Percentiles rank a stretch among this genome's conserved stretches.
These are phyloP conservation scores for Chaetomium globosum DNA, from an alignment of 2,329 filamentous ascomycete genomes.

Conservation along the genomic window DNA sequence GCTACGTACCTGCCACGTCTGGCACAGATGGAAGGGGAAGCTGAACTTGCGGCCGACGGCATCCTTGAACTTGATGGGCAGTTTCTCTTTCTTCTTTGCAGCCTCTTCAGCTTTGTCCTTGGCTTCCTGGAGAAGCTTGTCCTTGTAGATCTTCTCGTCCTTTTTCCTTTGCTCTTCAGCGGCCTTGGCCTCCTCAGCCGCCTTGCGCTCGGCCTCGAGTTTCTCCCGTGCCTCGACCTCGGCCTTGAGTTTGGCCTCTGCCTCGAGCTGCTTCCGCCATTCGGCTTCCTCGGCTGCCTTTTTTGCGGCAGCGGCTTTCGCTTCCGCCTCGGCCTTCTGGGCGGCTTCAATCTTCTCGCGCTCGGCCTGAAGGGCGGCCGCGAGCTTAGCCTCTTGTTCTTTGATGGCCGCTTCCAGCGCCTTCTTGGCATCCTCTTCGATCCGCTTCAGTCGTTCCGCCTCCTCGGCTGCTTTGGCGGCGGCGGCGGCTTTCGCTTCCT, in stretches of 20 bases:
- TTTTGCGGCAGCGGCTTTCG: conserved; percentile 44
- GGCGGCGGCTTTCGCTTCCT: conserved; percentile 52
- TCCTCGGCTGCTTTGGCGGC: conserved; percentile 53
- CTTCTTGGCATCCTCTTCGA: conserved; percentile 44
- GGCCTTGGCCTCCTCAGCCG: conserved; percentile 49
- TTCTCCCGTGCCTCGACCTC: conserved; percentile 52
- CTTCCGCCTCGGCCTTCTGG: conserved; percentile 46
- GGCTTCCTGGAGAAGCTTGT: conserved; percentile 51
- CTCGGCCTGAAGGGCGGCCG: conserved; percentile 45
- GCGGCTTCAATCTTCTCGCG: conserved; percentile 42
- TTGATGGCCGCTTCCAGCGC: conserved; percentile 43
- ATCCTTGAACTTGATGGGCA: conserved; percentile 87
- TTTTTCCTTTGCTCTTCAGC: conserved; percentile 58
- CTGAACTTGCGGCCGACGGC: conserved; percentile 88
- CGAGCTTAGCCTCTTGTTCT: conserved; percentile 43
- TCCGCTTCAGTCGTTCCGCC: conserved; percentile 43
- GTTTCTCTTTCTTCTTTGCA: conserved; percentile 60
- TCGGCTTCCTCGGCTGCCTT: conserved; percentile 47
- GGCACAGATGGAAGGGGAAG: conserved; percentile 84
- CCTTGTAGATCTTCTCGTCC: conserved; percentile 59
- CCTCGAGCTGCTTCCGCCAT: conserved; percentile 45
- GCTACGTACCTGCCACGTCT: conserved; percentile 74
- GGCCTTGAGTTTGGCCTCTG: conserved; percentile 46
- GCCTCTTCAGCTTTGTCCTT: conserved; percentile 51
- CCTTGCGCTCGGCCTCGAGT: conserved; percentile 45